phyloP scores from a whole-genome alignment of 768 basidiomycete genomes.

The Gelatoporia subvermispora region DNA sequence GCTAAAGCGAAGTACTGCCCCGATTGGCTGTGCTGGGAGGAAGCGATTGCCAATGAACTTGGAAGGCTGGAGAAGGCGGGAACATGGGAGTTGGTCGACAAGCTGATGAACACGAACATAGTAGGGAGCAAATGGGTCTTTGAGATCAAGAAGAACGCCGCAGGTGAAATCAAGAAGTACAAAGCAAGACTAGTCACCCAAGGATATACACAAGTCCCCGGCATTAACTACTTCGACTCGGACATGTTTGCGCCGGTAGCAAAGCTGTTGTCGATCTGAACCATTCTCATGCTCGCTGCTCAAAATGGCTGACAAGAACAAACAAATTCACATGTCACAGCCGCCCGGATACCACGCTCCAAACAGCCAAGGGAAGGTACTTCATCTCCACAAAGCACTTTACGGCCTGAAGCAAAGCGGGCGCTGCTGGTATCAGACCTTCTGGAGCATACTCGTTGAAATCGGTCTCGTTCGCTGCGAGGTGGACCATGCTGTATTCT shows the following conservation, averaged over 20 bases:
- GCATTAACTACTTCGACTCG: conserved; percentile 28
- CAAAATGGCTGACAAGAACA: conserved; percentile 21
- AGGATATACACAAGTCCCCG: conserved; percentile 31
- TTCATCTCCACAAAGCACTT: not conserved
- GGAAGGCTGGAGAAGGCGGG: not conserved
- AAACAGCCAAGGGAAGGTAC: not conserved
- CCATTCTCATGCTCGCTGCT: conserved; percentile 3
- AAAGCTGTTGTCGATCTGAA: conserved; percentile 18
- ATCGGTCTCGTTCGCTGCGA: not conserved
- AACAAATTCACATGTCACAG: conserved; percentile 9
- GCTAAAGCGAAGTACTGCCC: conserved; percentile 3
- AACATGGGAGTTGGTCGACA: not conserved
- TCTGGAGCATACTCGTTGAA: too few species aligned
- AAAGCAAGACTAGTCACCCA: conserved; percentile 30
- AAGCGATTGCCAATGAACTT: conserved; percentile 6
- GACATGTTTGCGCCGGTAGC: conserved; percentile 22
- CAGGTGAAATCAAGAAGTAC: conserved; percentile 21
- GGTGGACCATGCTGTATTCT: conserved; percentile 16
- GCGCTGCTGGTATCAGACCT: conserved; percentile 8
- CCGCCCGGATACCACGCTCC: conserved; percentile 1
- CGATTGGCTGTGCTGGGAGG: conserved; percentile 5
- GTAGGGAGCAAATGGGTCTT: conserved; percentile 31
- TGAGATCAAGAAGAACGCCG: conserved; percentile 24
- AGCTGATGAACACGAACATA: conserved; percentile 13
- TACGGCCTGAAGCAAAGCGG: conserved; percentile 12